Percentiles rank a stretch among this genome's conserved stretches.
Conservation (phyloP, 192 early-diverging fungal species). For the Coemansia sp. region DNA sequence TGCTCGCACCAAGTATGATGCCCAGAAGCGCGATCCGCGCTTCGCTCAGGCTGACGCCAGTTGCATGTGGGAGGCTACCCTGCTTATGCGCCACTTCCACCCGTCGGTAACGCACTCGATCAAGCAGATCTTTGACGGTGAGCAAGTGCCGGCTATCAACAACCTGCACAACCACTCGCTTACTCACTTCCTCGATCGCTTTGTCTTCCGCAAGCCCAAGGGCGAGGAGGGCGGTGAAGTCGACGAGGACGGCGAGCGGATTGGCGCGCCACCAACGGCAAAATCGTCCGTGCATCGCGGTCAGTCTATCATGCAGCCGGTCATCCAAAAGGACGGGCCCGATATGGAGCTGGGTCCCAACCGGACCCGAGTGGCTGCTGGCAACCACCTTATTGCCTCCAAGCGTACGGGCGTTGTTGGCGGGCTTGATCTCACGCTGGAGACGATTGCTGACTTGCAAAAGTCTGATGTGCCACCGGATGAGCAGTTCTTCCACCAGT, state of each 20-base stretch:
- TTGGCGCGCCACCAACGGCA: not conserved
- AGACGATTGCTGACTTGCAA: constrained; percentile 36
- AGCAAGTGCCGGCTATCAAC: constrained; percentile 61
- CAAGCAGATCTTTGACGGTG: constrained; percentile 64
- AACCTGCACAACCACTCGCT: constrained; percentile 90
- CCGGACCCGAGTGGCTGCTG: constrained; percentile 21
- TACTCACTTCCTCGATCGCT: constrained; percentile 90
- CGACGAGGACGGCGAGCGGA: constrained; percentile 1
- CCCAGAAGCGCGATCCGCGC: constrained; percentile 82
- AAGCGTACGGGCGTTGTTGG: constrained; percentile 66
- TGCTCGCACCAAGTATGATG: constrained; percentile 61
- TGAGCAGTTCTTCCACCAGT: constrained; percentile 47
- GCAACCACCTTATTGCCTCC: constrained; percentile 61
- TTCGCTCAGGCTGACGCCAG: constrained; percentile 77
- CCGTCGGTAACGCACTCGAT: constrained; percentile 87
- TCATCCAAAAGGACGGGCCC: constrained; percentile 32
- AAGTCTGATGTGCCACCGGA: constrained; percentile 29
- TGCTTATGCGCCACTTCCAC: constrained; percentile 83
- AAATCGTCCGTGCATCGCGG: constrained; percentile 33
- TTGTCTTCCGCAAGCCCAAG: constrained; percentile 95
- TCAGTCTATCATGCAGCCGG: constrained; percentile 56
- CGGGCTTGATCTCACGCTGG: constrained; percentile 35
- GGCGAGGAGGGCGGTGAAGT: constrained; percentile 57
- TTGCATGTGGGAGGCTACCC: constrained; percentile 89
- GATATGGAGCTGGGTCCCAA: constrained; percentile 15